A percentile compares a stretch with the other conserved stretches of the same genome.
Evolutionary conservation across 495 filamentous ascomycete species (phyloP).

Genomic region (Daldinia bambusicola): DNA sequence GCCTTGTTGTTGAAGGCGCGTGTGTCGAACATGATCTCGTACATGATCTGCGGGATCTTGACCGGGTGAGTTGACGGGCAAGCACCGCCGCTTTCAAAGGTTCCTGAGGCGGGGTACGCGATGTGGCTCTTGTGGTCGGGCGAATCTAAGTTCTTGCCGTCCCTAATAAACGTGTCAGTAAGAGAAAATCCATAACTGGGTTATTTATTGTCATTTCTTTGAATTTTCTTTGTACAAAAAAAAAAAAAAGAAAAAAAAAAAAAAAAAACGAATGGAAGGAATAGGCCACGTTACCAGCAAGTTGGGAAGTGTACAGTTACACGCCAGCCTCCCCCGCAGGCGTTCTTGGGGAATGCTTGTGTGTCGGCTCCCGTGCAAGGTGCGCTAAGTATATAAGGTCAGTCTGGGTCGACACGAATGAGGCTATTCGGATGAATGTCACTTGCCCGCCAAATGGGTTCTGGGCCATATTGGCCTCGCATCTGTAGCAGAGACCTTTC

Average conservation of each 20-base stretch:
- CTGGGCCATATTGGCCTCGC: conserved; percentile 57
- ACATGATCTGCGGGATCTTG: conserved; percentile 60
- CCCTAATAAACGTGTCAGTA: conserved; percentile 20
- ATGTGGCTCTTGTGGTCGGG: conserved; percentile 63
- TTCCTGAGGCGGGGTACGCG: conserved; percentile 55
- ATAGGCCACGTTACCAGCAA: conserved; percentile 51
- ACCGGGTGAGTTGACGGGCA: conserved; percentile 61
- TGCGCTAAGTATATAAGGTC: conserved; percentile 36
- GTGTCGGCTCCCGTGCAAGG: conserved; percentile 63
- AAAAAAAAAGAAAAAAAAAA: too few species aligned
- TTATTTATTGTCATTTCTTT: too few species aligned
- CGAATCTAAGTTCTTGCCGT: conserved; percentile 65
- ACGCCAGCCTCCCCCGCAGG: conserved; percentile 60
- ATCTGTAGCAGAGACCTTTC: conserved; percentile 60
- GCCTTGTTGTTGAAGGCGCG: conserved; percentile 55
- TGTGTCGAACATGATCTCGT: conserved; percentile 63
- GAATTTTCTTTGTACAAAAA: too few species aligned
- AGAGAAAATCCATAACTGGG: too few species aligned
- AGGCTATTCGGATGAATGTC: not conserved
- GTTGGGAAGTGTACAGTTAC: conserved; percentile 62
- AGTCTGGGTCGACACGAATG: not conserved
- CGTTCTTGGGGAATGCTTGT: conserved; percentile 52
- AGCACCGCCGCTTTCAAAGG: conserved; percentile 51
- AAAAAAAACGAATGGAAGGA: too few species aligned
- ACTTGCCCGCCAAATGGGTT: conserved; percentile 56